These are phyloP conservation scores for Klebsormidium nitens DNA, from an alignment of 139 green algal species.

Conservation along the genomic window DNA sequence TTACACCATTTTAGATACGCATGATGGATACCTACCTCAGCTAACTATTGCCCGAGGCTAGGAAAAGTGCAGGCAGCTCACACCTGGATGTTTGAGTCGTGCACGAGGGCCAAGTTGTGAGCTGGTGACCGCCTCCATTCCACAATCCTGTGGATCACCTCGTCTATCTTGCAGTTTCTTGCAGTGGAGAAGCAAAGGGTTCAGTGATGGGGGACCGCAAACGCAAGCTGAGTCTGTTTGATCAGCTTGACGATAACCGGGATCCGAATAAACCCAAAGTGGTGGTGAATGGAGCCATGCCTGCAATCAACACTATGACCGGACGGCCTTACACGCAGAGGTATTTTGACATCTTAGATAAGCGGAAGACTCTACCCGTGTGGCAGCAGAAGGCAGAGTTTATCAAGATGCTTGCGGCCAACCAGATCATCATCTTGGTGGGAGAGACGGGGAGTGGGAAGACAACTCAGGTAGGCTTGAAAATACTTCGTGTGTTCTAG, in stretches of 20 bases:
- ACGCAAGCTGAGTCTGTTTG: slow-evolving; percentile 38
- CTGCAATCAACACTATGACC: slow-evolving; percentile 48
- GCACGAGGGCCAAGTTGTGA: no score
- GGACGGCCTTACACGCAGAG: slow-evolving; percentile 66
- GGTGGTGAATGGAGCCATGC: not conserved
- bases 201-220: no score
- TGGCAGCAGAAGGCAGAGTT: slow-evolving; percentile 95
- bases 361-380: slow-evolving; percentile 83
- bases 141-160: no score
- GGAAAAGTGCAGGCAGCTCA: no score
- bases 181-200: no score
- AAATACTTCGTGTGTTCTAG: no score
- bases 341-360: slow-evolving; percentile 92
- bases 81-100: no score
- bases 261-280: slow-evolving; percentile 1
- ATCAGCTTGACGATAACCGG: slow-evolving; percentile 8
- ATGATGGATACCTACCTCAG: no score
- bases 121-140: no score
- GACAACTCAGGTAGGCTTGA: slow-evolving; percentile 92
- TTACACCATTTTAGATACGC: no score
- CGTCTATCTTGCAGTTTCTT: no score
- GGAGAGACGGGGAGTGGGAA: slow-evolving; percentile 96
- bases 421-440: slow-evolving; percentile 97
- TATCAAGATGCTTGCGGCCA: slow-evolving; percentile 75
- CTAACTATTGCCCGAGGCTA: no score